Conservation (phyloP, 2,329 filamentous ascomycete species). For the Clonostachys byssicola region DNA sequence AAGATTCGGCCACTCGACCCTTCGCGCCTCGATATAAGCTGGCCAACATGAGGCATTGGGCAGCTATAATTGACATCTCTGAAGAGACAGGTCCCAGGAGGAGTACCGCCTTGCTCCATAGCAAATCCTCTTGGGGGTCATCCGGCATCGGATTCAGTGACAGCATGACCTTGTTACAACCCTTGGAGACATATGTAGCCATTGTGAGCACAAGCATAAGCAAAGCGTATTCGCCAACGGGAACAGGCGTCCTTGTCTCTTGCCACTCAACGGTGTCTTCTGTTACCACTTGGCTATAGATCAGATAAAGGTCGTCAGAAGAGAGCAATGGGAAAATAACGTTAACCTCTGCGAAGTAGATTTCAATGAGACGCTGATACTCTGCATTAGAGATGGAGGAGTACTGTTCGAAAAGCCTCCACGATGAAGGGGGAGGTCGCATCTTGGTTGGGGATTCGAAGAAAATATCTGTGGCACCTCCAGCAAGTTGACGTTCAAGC, state of each 20-base stretch:
- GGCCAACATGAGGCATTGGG: slow-evolving; percentile 19
- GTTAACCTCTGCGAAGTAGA: slow-evolving; percentile 16
- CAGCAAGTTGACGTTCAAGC: not conserved
- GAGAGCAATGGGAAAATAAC: slow-evolving; percentile 12
- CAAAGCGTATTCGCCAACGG: not conserved
- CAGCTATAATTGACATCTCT: slow-evolving; percentile 11
- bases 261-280: too few species aligned
- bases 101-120: slow-evolving; percentile 16
- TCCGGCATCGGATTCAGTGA: too few species aligned
- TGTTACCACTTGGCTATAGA: not conserved
- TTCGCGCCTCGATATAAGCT: slow-evolving; percentile 16
- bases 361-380: not conserved
- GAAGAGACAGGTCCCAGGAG: slow-evolving; percentile 12
- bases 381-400: not conserved
- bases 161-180: not conserved
- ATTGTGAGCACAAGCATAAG: slow-evolving; percentile 1
- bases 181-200: not conserved
- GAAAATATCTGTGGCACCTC: slow-evolving; percentile 3
- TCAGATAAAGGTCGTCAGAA: not conserved
- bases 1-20: slow-evolving; percentile 13
- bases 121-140: not conserved
- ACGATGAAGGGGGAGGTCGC: not conserved
- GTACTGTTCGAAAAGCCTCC: not conserved
- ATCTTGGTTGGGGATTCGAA: not conserved
- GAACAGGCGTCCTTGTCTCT: not conserved